Base-by-base conservation (phyloP, 2,329 filamentous ascomycete species). In the Ilyonectria mors-panacis region DNA sequence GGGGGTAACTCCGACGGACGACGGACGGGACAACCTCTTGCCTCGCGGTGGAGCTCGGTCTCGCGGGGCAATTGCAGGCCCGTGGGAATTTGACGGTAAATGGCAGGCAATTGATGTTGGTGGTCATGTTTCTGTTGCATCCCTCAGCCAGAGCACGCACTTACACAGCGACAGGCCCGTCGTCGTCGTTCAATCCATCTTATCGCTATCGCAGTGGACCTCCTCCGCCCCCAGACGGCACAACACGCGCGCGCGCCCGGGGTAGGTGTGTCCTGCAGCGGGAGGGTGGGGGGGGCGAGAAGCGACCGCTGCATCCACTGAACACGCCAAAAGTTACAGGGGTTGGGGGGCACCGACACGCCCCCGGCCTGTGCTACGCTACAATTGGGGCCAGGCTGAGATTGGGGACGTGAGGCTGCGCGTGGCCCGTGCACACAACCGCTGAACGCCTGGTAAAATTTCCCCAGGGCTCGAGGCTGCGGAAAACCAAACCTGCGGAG, bases 131-230 rank as follows among this genome's bases (percentile, higher is more conserved):
- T 33, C 30, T 33, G 8, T 12, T 33, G 2, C 12, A 12, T 33
- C 30, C 37, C 51, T 26, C 33, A 28, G 19, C 30, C 19, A 26
- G 26, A 26, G 26, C 28, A 26, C 19, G 26, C 35, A 61, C 57
- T 62, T 62, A 66, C 57, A 66, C 63, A n/a, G 26, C 35, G 12
- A 17, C 26, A 9, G 19, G 47, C 30, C 19, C 37, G 55, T 65
- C 45, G 48, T 67, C 26, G 63, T 59, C 57, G 53, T 65, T 59
- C 26, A n/a, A 12, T 51, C 48, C 57, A 45, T 59, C 68, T 73
- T 73, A 71, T 72, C 71, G 63, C 59, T 73, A 68, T 70, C 62
- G 63, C 44, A 57, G 54, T 69, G 48, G 28, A 33, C 26, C 45
- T 28, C 19, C 45, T 28, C 45, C 45, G 45, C 45, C 23, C 45